These are phyloP conservation scores for Didymosphaeria variabile DNA, from an alignment of 2,329 filamentous ascomycete species.

Conservation along the genomic window DNA sequence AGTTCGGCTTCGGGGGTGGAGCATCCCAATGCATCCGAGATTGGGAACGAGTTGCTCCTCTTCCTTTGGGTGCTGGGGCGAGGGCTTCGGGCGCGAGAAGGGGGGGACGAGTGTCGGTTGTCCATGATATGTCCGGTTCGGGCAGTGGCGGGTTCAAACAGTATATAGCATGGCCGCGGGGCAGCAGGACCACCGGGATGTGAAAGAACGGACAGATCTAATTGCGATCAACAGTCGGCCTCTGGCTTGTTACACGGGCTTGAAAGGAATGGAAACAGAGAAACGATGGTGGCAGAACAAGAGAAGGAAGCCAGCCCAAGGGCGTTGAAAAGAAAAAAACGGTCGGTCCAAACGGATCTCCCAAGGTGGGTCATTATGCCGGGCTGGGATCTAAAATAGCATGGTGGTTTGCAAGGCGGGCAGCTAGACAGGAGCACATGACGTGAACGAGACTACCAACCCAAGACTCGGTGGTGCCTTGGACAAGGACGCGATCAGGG, in stretches of 20 bases:
- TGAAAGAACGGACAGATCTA: slow-evolving; percentile 28
- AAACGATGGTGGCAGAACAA: slow-evolving; percentile 16
- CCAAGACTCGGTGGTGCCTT: slow-evolving; percentile 32
- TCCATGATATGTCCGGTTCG: slow-evolving; percentile 34
- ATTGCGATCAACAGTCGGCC: slow-evolving; percentile 26
- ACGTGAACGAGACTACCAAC: slow-evolving; percentile 40
- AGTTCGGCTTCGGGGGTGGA: slow-evolving; percentile 47
- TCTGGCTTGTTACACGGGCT: background rate
- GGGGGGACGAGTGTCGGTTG: slow-evolving; percentile 34
- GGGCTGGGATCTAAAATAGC: slow-evolving; percentile 34
- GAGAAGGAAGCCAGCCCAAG: background rate
- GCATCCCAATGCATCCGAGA: slow-evolving; percentile 46
- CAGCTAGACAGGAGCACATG: slow-evolving; percentile 39
- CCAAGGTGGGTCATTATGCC: slow-evolving; percentile 38
- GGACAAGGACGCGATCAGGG: slow-evolving; percentile 22
- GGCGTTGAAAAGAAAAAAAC: slow-evolving; percentile 28
- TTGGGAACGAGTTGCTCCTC: slow-evolving; percentile 48
- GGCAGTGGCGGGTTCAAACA: slow-evolving; percentile 26
- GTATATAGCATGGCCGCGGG: slow-evolving; percentile 35
- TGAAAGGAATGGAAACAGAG: slow-evolving; percentile 23
- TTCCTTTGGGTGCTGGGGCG: slow-evolving; percentile 39
- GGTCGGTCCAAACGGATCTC: slow-evolving; percentile 36
- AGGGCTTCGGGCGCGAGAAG: slow-evolving; percentile 26
- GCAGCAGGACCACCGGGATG: slow-evolving; percentile 24
- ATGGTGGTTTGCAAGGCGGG: slow-evolving; percentile 23